A percentile compares a stretch with the other conserved stretches of the same genome.
phyloP scores from a whole-genome alignment of 345 rosid genomes.

The Bruguiera sexangula region DNA sequence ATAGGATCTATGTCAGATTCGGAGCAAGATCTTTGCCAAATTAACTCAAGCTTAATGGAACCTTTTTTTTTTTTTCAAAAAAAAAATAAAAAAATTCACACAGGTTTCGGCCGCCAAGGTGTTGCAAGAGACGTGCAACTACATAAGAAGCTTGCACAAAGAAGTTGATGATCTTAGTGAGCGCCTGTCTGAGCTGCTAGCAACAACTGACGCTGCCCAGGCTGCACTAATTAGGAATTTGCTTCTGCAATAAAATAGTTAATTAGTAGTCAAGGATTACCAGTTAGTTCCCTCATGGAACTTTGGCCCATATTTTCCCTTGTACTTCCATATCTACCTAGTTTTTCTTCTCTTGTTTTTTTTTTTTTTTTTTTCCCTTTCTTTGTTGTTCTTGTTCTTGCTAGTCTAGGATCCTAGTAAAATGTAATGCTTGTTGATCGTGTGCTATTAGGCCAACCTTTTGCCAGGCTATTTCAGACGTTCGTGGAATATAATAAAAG shows the following conservation, averaged over 20 bases:
- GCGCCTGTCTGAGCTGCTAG: constrained; percentile 66
- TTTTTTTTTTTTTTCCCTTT: not conserved
- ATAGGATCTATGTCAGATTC: too few relatives aligned
- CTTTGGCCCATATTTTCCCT: not conserved
- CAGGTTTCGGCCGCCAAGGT: constrained; percentile 73
- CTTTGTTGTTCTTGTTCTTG: not conserved
- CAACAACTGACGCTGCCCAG: constrained; percentile 66
- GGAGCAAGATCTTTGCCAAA: not conserved
- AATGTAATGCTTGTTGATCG: constrained; percentile 14
- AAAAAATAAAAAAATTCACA: not conserved
- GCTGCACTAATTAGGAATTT: constrained; percentile 71
- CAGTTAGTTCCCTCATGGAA: not conserved
- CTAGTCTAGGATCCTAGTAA: constrained; percentile 1
- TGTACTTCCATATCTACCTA: not conserved
- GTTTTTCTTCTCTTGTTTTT: not conserved
- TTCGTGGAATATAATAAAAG: constrained; percentile 20
- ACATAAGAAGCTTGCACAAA: constrained; percentile 69
- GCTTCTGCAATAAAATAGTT: constrained; percentile 41
- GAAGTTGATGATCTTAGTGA: constrained; percentile 82
- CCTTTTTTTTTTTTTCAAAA: too few relatives aligned
- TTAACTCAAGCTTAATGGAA: not conserved
- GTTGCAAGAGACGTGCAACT: constrained; percentile 80
- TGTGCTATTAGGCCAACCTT: constrained; percentile 13
- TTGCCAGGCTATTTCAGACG: constrained; percentile 17
- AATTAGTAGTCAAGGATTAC: not conserved